These are phyloP conservation scores for Phialocephala subalpina DNA, from an alignment of 2,329 filamentous ascomycete genomes.

Conservation along the genomic window DNA sequence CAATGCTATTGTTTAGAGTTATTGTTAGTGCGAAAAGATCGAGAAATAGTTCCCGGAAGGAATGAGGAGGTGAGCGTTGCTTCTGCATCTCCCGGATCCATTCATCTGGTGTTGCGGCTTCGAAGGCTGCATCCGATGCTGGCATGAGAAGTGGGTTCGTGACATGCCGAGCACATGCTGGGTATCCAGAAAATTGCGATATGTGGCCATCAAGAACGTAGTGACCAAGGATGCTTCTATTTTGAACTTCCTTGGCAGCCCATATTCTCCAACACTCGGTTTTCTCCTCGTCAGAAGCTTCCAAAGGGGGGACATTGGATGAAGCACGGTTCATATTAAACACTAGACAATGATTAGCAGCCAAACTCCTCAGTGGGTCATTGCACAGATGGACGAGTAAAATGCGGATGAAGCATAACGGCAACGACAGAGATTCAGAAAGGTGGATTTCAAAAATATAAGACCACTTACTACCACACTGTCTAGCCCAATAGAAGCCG, in stretches of 20 bases:
- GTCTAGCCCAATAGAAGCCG: constrained; percentile 53
- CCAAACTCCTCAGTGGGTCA: background rate
- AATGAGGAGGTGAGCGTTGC: constrained; percentile 41
- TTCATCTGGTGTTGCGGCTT: constrained; percentile 48
- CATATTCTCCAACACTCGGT: constrained; percentile 51
- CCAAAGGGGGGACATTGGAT: constrained; percentile 45
- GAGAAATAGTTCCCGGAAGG: constrained; percentile 50
- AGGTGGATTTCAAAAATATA: too few species aligned
- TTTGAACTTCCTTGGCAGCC: constrained; percentile 52
- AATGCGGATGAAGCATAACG: too few species aligned
- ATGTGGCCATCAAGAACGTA: constrained; percentile 53
- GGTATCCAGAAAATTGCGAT: constrained; percentile 44
- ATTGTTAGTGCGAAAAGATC: constrained; percentile 46
- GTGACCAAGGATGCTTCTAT: constrained; percentile 51
- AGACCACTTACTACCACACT: constrained; percentile 45
- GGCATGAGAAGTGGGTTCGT: constrained; percentile 50
- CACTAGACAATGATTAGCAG: constrained; percentile 39
- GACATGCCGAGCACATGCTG: constrained; percentile 46
- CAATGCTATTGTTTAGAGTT: constrained; percentile 25
- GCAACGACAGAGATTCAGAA: too few species aligned
- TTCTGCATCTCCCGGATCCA: constrained; percentile 49
- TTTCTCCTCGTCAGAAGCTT: constrained; percentile 45
- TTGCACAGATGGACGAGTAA: too few species aligned
- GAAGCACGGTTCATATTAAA: constrained; percentile 46
- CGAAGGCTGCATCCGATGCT: constrained; percentile 49